Evolutionary conservation across 495 filamentous ascomycete species (phyloP).

Genomic region (Aspergillus avenaceus): DNA sequence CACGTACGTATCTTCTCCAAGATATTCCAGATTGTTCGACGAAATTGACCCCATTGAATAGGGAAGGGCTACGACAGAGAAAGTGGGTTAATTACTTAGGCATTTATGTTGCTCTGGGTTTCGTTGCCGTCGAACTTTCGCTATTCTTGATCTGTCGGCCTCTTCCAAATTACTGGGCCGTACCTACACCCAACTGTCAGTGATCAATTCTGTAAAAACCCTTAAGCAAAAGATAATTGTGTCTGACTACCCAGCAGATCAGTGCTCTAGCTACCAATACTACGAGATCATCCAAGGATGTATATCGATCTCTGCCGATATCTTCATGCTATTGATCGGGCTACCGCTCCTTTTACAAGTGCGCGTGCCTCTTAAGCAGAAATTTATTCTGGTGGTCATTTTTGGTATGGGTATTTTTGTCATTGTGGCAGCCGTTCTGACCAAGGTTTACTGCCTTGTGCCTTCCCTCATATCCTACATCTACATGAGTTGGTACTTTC

Average conservation of each 20-base stretch:
- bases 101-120: slow-evolving; percentile 54
- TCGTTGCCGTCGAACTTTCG: slow-evolving; percentile 56
- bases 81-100: slow-evolving; percentile 42
- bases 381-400: slow-evolving; percentile 49
- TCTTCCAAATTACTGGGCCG: slow-evolving; percentile 58
- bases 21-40: not conserved
- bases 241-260: slow-evolving; percentile 20
- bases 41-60: slow-evolving; percentile 11
- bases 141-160: slow-evolving; percentile 63
- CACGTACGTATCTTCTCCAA: slow-evolving; percentile 32
- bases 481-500: slow-evolving; percentile 69
- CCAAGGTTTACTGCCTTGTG: slow-evolving; percentile 65
- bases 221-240: not conserved
- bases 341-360: slow-evolving; percentile 58
- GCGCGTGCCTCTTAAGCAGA: slow-evolving; percentile 51
- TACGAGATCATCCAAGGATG: slow-evolving; percentile 49
- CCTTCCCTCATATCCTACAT: slow-evolving; percentile 42
- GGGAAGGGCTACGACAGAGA: slow-evolving; percentile 34
- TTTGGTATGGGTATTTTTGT: slow-evolving; percentile 63
- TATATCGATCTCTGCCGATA: slow-evolving; percentile 63
- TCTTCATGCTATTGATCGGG: slow-evolving; percentile 60
- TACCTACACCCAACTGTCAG: slow-evolving; percentile 35
- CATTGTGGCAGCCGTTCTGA: slow-evolving; percentile 60
- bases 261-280: slow-evolving; percentile 49
- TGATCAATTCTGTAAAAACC: not conserved